These are phyloP conservation scores for Allomyces arbusculus DNA, from an alignment of 192 early-diverging fungal species.

Conservation along the genomic window DNA sequence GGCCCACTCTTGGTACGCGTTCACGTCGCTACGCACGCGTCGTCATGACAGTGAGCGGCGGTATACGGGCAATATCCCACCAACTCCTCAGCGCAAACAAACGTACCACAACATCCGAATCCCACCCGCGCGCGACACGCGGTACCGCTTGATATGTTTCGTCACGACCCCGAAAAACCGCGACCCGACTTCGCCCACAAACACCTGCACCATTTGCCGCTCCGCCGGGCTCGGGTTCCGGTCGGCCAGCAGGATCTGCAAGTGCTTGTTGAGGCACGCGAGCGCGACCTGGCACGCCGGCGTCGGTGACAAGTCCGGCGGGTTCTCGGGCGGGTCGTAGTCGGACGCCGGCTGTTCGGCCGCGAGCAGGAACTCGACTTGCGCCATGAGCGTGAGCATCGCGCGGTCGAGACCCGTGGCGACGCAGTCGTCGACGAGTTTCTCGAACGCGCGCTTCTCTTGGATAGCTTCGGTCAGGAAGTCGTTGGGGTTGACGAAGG, in stretches of 20 bases:
- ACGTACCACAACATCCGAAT: conserved; percentile 66
- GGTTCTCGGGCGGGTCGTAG: conserved; percentile 47
- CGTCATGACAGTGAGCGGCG: not conserved
- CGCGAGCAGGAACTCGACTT: conserved; percentile 64
- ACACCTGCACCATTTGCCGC: conserved; percentile 69
- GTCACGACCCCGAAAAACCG: conserved; percentile 68
- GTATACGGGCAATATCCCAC: no score
- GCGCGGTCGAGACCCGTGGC: conserved; percentile 82
- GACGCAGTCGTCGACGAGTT: conserved; percentile 68
- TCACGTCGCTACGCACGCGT: conserved; percentile 37
- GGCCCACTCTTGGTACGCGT: conserved; percentile 58
- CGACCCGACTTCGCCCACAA: conserved; percentile 69
- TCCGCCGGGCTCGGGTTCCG: conserved; percentile 23
- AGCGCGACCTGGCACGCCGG: conserved; percentile 60
- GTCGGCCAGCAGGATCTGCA: conserved; percentile 46
- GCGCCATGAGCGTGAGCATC: conserved; percentile 57
- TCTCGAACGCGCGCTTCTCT: conserved; percentile 78
- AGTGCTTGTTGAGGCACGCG: conserved; percentile 55
- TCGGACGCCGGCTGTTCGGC: conserved; percentile 44
- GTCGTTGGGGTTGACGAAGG: conserved; percentile 70
- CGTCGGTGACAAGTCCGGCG: conserved; percentile 50
- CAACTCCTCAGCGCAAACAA: not conserved
- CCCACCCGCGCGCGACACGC: conserved; percentile 63
- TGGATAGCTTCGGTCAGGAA: conserved; percentile 78
- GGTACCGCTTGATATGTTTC: conserved; percentile 63